Evolutionary conservation across 768 basidiomycete genomes (phyloP), one percentile per base, ranked within the genome.

Genomic region (Exsudoporus frostii): DNA sequence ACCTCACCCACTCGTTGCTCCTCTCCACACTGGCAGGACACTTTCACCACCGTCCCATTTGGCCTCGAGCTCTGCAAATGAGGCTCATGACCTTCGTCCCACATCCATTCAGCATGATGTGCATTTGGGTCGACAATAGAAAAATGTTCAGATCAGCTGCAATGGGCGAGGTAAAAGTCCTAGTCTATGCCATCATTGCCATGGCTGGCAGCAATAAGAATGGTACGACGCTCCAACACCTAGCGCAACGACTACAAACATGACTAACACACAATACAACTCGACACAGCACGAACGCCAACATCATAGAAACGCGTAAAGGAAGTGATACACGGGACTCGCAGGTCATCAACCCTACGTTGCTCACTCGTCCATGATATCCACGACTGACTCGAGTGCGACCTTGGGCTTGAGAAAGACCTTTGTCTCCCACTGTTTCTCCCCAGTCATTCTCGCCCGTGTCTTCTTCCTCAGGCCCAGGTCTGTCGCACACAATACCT

Each of bases 371-470:
- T 71, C 69, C 63, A 73, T 48, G 36, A 68, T 67, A 29, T 73
- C 64, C 19, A 72, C 56, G 38, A 73, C 57, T 1, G 71, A 72
- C 51, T 74, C 72, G 25, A 74, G 63, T 5, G 71, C 73, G 13
- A 74, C 70, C 61, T 74, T 73, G 25, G 73, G 71, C 49, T 70
- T 74, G 14, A 74, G 60, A 37, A 74, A n/a, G 29, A 69, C 56
- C 58, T 62, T 73, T 8, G 56, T 61, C 33, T 68, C 72, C 68
- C 63, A 65, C 50, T 58, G 64, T 37, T 58, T 63, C 17, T 71
- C 64, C 22, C 65, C 62, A 17, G 57, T 61, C 61, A 27, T 62
- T 15, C 41, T 59, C 10, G 64, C 27, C 22, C 58, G 66, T 45
- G 64, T 62, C 55, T 58, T 63, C 55, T 72, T 68, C 48, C 67